Percentiles rank a stretch among this genome's conserved stretches.
Conservation (phyloP, 78 protist species). For the Monocercomonoides exilis region DNA sequence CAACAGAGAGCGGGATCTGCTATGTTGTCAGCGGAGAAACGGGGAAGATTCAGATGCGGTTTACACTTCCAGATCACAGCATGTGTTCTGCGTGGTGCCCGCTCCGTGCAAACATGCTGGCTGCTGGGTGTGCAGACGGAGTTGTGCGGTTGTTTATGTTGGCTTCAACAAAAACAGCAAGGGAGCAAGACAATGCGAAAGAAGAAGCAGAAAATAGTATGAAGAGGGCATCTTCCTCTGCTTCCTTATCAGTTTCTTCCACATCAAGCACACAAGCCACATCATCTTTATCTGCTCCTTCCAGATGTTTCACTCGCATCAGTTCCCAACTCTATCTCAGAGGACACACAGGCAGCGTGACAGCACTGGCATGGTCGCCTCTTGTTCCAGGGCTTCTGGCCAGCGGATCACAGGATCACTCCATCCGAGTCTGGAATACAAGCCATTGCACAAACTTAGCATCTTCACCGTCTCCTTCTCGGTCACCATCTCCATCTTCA, state of each 20-base stretch:
- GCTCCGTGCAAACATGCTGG: neutral
- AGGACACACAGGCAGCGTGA: neutral
- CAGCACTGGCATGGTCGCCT: constrained; percentile 27
- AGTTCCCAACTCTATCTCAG: neutral
- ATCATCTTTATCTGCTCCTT: too few species aligned
- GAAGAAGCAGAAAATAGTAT: neutral
- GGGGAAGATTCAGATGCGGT: neutral
- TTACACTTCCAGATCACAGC: neutral
- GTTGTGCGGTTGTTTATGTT: constrained; percentile 22
- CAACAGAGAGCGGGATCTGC: too few species aligned
- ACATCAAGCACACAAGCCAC: too few species aligned
- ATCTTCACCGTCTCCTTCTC: too few species aligned
- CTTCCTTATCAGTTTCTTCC: too few species aligned
- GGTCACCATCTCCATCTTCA: too few species aligned
- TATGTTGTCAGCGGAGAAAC: too few species aligned
- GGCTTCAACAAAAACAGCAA: too few species aligned
- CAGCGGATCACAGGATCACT: constrained; percentile 62
- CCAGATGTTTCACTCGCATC: too few species aligned
- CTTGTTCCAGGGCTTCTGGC: constrained; percentile 41
- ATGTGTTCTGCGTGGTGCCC: neutral
- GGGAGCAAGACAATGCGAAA: neutral
- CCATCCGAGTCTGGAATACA: constrained; percentile 60
- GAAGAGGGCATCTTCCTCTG: too few species aligned
- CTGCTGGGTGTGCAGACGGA: constrained; percentile 21
- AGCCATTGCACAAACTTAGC: too few species aligned